Conservation (phyloP, 2,329 filamentous ascomycete genomes). For the Fusarium mangiferae region DNA sequence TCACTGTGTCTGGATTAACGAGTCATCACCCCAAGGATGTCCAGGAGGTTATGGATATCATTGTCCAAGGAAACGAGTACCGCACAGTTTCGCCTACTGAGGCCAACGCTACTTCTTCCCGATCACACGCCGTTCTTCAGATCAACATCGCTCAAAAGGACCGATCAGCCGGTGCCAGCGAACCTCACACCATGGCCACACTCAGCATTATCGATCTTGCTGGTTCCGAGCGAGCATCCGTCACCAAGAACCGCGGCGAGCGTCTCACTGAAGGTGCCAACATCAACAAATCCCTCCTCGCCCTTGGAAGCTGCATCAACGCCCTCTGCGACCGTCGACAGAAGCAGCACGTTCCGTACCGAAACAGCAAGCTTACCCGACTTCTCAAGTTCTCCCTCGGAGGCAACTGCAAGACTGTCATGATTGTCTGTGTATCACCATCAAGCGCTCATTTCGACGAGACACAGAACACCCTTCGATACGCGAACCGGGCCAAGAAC, state of each 20-base stretch:
- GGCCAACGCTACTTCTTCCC: constrained; percentile 96
- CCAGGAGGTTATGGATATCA: constrained; percentile 99
- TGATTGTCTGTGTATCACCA: constrained; percentile 98
- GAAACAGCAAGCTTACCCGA: constrained; percentile 96
- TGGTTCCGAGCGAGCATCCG: constrained; percentile 93
- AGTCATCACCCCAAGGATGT: constrained; percentile 93
- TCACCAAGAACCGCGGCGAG: constrained; percentile 95
- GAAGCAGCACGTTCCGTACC: constrained; percentile 93
- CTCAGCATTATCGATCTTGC: constrained; percentile 98
- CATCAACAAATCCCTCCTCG: constrained; percentile 98
- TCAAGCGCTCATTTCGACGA: constrained; percentile 98
- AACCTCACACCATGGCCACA: constrained; percentile 97
- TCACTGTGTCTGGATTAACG: constrained; percentile 89
- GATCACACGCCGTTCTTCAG: constrained; percentile 96
- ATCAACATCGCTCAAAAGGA: constrained; percentile 97
- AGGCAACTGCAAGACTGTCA: constrained; percentile 98
- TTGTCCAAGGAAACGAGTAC: constrained; percentile 92
- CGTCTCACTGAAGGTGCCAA: constrained; percentile 93
- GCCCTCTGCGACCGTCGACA: constrained; percentile 93
- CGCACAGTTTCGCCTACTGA: constrained; percentile 96
- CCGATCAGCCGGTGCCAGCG: constrained; percentile 88
- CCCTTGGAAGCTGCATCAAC: constrained; percentile 97
- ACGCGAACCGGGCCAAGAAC: constrained; percentile 98
- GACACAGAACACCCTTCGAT: constrained; percentile 96
- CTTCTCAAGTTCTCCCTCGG: constrained; percentile 96